Evolutionary conservation across 345 rosid species (phyloP), one percentile per base, ranked within the genome.

Genomic region (Punica granatum): DNA sequence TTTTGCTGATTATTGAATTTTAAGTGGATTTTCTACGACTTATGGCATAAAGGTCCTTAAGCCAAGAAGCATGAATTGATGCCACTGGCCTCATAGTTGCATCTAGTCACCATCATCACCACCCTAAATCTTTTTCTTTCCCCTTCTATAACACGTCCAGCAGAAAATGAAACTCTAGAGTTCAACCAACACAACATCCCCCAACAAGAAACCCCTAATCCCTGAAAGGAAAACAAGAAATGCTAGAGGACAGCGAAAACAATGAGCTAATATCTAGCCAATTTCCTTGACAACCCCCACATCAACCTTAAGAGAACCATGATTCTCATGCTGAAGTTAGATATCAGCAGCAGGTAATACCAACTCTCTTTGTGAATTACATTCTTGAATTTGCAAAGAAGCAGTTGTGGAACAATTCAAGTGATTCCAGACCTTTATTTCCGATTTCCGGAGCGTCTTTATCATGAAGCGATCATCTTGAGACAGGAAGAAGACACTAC

Each of bases 391-490:
- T 10, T 23, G 31, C 11, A 23, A 11, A 11, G 23, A 46, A 25
- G 56, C 13, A 53, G 59, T 7, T 23, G 3, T 53, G 61, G 34
- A 44, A 44, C 19, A 44, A 44, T 14, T 16, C 69, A 21, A 36
- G 60, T 72, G 79, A 74, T 59, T 35, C 66, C 80, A 79, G 73
- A 94, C 99, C 97, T 94, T 82, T 43, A 94, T 96, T 94, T 94
- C 99, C 65, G 95, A 85, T 80, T 91, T 90, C 66, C 96, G 79
- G 69, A 94, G 97, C 34, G 99, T 94, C 85, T 94, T 94, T 71
- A 94, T 94, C 97, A 94, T 94, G 84, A 94, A 94, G 64, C 90
- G 86, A 66, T 94, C 99, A 70, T 94, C 99, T 75, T 90, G 99
- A 69, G 99, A 94, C 75, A 94, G 68, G 80, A 94, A 89, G 76